Conservation (phyloP, 2,329 filamentous ascomycete species). For the Hirsutella minnesotensis region DNA sequence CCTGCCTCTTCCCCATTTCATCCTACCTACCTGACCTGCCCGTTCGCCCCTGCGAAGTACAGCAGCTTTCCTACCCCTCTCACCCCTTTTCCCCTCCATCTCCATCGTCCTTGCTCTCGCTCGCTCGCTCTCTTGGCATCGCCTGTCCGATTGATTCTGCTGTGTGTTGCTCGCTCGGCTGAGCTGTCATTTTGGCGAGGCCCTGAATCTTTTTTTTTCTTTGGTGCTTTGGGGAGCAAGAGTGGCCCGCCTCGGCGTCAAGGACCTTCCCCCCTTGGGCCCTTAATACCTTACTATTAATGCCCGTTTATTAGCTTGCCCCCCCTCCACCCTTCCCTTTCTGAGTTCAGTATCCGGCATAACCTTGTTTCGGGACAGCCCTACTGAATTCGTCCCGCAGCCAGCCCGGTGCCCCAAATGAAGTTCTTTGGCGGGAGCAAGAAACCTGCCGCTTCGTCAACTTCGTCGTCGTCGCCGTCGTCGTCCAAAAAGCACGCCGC, state of each 20-base stretch:
- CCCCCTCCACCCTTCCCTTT: slow-evolving; percentile 3
- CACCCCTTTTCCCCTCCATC: background rate
- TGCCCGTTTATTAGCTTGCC: slow-evolving; percentile 16
- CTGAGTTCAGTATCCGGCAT: slow-evolving; percentile 22
- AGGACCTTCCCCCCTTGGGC: slow-evolving; percentile 3
- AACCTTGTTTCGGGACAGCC: slow-evolving; percentile 26
- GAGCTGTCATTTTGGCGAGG: too few relatives aligned
- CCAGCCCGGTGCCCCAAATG: slow-evolving; percentile 24
- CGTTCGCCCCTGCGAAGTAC: too few relatives aligned
- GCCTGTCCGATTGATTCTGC: too few relatives aligned
- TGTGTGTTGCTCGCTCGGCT: too few relatives aligned
- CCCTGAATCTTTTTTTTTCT: too few relatives aligned
- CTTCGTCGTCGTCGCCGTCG: slow-evolving; percentile 6
- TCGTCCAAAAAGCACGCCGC: slow-evolving; percentile 28
- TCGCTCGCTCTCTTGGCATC: background rate
- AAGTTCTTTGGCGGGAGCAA: slow-evolving; percentile 37
- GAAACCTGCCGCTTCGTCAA: slow-evolving; percentile 22
- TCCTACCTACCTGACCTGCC: too few relatives aligned
- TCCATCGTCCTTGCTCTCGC: background rate
- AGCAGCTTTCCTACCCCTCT: background rate
- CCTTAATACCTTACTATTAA: background rate
- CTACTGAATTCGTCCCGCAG: slow-evolving; percentile 9
- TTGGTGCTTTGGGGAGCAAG: background rate
- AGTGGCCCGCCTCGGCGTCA: background rate
- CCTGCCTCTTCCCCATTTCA: background rate